phyloP scores from a whole-genome alignment of 2,329 filamentous ascomycete genomes.

The Eutypella sp. region DNA sequence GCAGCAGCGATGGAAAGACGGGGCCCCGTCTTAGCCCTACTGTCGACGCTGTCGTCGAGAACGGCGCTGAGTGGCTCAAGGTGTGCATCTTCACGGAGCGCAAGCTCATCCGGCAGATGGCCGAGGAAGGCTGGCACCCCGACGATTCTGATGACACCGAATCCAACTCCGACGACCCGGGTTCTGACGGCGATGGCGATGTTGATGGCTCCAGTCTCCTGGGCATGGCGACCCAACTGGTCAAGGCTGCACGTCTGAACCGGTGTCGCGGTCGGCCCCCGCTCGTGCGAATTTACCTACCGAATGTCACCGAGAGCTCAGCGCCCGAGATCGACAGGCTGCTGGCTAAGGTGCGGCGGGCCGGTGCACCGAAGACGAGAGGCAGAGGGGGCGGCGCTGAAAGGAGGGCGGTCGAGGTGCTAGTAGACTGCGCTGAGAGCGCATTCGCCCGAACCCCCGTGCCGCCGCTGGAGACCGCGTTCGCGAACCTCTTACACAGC shows the following conservation, averaged over 20 bases:
- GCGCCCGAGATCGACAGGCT: constrained; percentile 7
- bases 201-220: constrained; percentile 7
- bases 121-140: constrained; percentile 12
- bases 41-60: constrained; percentile 10
- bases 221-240: constrained; percentile 6
- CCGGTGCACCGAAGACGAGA: constrained; percentile 7
- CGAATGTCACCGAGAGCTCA: constrained; percentile 6
- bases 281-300: constrained; percentile 8
- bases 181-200: constrained; percentile 4
- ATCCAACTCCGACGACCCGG: no score
- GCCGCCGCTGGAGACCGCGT: constrained; percentile 5
- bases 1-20: constrained; percentile 1
- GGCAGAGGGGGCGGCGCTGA: constrained; percentile 5
- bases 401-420: constrained; percentile 6
- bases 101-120: constrained; percentile 11
- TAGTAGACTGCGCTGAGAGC: constrained; percentile 9
- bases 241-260: constrained; percentile 8
- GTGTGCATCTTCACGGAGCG: constrained; percentile 8
- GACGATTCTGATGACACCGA: constrained; percentile 11
- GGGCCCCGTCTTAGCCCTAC: constrained; percentile 6
- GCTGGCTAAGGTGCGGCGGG: constrained; percentile 3
- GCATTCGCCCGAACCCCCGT: constrained; percentile 3
- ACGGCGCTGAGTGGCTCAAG: constrained; percentile 11
- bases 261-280: constrained; percentile 10
- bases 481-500: constrained; percentile 5